A percentile compares a stretch with the other conserved stretches of the same genome.
Evolutionary conservation across 495 filamentous ascomycete species (phyloP).

Genomic region (Penicillium longicatenatum): DNA sequence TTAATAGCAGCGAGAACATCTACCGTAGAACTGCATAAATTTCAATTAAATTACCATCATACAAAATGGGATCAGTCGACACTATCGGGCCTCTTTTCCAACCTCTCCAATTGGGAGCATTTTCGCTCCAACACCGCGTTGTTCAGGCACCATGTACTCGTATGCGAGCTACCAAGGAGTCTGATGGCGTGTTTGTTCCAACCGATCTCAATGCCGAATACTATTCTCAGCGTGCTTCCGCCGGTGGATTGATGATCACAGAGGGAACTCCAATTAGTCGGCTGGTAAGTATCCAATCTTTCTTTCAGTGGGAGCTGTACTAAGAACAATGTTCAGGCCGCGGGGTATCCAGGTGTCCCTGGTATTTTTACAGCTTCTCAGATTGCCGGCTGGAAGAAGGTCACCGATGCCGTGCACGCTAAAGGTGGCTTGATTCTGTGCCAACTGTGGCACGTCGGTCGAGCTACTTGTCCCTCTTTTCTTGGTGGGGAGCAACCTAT

Average conservation of each 20-base stretch:
- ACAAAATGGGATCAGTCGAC: conserved; percentile 33
- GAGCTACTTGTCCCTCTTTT: conserved; percentile 43
- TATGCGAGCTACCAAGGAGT: conserved; percentile 43
- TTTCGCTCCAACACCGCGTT: conserved; percentile 52
- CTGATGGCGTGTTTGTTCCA: conserved; percentile 40
- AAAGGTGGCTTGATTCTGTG: conserved; percentile 52
- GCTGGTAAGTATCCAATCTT: conserved; percentile 17
- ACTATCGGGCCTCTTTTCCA: conserved; percentile 50
- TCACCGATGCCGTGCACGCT: conserved; percentile 54
- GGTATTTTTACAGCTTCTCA: conserved; percentile 50
- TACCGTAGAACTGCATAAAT: not conserved
- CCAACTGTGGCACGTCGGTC: conserved; percentile 57
- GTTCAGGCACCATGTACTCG: conserved; percentile 57
- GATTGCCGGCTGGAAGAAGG: conserved; percentile 48
- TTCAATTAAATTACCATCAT: not conserved
- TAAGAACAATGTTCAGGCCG: conserved; percentile 21
- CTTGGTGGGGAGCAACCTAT: conserved; percentile 25
- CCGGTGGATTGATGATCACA: conserved; percentile 50
- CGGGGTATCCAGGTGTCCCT: conserved; percentile 47
- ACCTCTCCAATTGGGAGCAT: conserved; percentile 48
- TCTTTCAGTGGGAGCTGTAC: not conserved
- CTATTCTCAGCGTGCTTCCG: conserved; percentile 51
- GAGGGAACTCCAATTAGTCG: conserved; percentile 47
- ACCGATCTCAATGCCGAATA: conserved; percentile 48
- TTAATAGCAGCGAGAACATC: not conserved